A percentile compares a stretch with the other conserved stretches of the same genome.
These are phyloP conservation scores for Spathaspora sp. DNA, from an alignment of 805 yeast genomes.

Conservation along the genomic window DNA sequence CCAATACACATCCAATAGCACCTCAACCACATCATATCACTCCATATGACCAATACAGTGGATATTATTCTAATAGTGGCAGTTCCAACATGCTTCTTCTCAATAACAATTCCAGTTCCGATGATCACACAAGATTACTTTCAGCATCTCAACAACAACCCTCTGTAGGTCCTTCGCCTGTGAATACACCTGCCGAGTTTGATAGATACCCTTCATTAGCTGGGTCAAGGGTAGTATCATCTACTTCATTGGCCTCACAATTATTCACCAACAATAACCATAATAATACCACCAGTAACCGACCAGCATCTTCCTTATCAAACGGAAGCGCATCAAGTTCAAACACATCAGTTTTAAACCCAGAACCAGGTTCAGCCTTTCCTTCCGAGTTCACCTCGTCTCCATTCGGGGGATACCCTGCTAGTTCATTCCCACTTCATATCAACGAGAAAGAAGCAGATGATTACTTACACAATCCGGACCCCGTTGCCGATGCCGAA, in stretches of 20 bases:
- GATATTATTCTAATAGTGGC: slow-evolving; percentile 40
- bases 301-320: slow-evolving; percentile 10
- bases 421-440: slow-evolving; percentile 82
- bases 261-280: slow-evolving; percentile 10
- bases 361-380: slow-evolving; percentile 23
- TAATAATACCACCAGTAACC: slow-evolving; percentile 4
- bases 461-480: slow-evolving; percentile 94
- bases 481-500: slow-evolving; percentile 87
- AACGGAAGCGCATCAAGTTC: slow-evolving; percentile 11
- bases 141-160: background rate
- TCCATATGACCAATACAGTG: slow-evolving; percentile 22
- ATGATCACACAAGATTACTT: background rate
- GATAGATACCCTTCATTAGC: slow-evolving; percentile 68
- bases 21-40: slow-evolving; percentile 1
- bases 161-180: slow-evolving; percentile 26
- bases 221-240: slow-evolving; percentile 55
- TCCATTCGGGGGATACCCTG: slow-evolving; percentile 97
- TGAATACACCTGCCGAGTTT: slow-evolving; percentile 55
- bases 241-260: slow-evolving; percentile 28
- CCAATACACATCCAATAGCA: background rate
- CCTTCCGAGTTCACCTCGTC: slow-evolving; percentile 73
- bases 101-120: slow-evolving; percentile 12
- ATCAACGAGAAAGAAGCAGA: slow-evolving; percentile 94
- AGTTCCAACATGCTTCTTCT: slow-evolving; percentile 26
- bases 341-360: slow-evolving; percentile 2